Evolutionary conservation across 805 yeast species (phyloP).

Genomic region (Ogataea salicorniae): DNA sequence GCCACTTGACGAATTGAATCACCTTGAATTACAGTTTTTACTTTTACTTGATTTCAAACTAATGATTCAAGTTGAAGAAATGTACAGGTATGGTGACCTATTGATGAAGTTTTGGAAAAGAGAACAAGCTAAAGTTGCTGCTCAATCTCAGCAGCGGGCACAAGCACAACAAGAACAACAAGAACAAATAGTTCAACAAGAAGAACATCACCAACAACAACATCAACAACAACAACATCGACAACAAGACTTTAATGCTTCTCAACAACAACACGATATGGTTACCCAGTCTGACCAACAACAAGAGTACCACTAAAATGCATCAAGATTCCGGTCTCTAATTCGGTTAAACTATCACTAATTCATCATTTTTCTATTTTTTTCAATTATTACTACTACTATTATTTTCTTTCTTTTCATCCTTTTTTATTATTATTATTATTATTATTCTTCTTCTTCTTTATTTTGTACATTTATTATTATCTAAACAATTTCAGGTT

Average conservation of each 20-base stretch:
- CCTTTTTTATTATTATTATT: not conserved
- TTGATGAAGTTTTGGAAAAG: conserved; percentile 79
- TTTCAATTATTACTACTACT: too few species aligned
- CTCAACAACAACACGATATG: conserved; percentile 4
- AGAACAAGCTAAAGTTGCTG: conserved; percentile 43
- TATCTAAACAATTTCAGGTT: too few species aligned
- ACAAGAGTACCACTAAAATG: not conserved
- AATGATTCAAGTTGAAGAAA: conserved; percentile 83
- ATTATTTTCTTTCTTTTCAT: not conserved
- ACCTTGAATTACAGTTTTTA: conserved; percentile 84
- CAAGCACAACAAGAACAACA: conserved; percentile 11
- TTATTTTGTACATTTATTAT: too few species aligned
- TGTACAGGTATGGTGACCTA: conserved; percentile 85
- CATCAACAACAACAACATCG: not conserved
- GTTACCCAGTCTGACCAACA: conserved; percentile 1
- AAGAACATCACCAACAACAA: conserved; percentile 1
- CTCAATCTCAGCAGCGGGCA: conserved; percentile 9
- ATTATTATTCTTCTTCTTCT: not conserved
- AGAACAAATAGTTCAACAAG: conserved; percentile 5
- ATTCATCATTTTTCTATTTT: too few species aligned
- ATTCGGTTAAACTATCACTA: too few species aligned
- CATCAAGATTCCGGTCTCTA: too few species aligned
- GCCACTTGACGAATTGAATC: conserved; percentile 88
- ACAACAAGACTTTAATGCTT: not conserved
- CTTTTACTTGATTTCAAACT: conserved; percentile 79